Base-by-base conservation (phyloP, 306 rosid species). In the Boehmeria nivea region DNA sequence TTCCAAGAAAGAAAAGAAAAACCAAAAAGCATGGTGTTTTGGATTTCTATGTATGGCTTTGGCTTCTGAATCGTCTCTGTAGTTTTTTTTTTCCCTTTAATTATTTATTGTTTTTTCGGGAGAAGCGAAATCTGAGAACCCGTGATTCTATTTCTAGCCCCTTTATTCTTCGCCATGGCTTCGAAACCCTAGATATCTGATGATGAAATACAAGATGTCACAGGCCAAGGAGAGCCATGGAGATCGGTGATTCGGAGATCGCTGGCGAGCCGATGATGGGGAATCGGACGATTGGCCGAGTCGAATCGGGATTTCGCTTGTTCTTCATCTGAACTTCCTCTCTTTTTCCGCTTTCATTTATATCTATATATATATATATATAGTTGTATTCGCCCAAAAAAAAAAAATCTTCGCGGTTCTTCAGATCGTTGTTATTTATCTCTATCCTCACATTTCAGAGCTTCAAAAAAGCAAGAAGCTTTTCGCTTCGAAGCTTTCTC, bases 211-310 rank as follows among this genome's bases (percentile, higher is more conserved):
- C 61, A 57, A 21, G 59, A 46, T 71, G 43, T 68, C 65, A 43
- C n/a, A n/a, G n/a, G n/a, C n/a, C n/a, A n/a, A n/a, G n/a, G 71
- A 42, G 18, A 34, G 20, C 53, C 37, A 37, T 72, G 84, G 61
- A 51, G 86, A 78, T 81, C 76, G 60, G 51, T 47, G 34, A 56
- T 62, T 18, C 26, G 42, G 70, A 65, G 76, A 76, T 73, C 69
- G 69, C 54, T 17, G 33, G 28, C 24, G 24, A 27, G 13, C 18
- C 69, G 60, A 44, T 48, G 22, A 54, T 71, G 34, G 48, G 33
- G 62, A 43, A 52, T 44, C 39, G 28, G 60, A 43, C 58, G 66
- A 20, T 27, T 63, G 38, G 66, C 52, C 43, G 59, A 68, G 53
- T 71, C 40, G 47, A 66, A 44, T 67, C 21, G 12, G 28, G 40